Evolutionary conservation across 306 rosid genomes (phyloP).

Genomic region (Inga oerstediana): DNA sequence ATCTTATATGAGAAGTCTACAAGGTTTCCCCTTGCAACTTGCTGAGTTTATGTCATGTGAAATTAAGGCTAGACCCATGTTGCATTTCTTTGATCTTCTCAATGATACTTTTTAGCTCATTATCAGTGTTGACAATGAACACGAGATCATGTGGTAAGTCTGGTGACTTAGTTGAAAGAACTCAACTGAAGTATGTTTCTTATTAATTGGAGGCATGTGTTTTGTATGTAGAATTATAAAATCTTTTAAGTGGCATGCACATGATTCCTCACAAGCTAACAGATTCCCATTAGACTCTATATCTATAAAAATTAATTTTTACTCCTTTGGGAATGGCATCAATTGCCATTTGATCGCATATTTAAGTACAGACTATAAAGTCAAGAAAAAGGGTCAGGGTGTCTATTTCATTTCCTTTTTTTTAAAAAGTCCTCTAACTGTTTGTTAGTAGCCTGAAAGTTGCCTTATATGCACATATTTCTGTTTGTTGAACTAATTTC

Average conservation of each 20-base stretch:
- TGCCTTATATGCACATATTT: neutral
- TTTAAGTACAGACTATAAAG: neutral
- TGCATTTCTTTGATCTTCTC: neutral
- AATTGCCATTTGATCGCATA: neutral
- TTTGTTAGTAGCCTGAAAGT: neutral
- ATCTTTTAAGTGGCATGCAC: neutral
- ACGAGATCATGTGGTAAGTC: neutral
- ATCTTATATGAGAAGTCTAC: neutral
- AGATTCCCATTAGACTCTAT: neutral
- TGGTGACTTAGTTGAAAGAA: neutral
- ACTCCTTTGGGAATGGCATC: neutral
- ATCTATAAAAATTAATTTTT: neutral
- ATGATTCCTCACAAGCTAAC: neutral
- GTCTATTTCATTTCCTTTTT: neutral
- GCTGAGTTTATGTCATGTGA: neutral
- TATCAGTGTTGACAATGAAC: neutral
- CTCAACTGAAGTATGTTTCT: neutral
- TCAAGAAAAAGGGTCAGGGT: neutral
- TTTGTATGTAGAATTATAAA: neutral
- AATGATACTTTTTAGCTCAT: neutral
- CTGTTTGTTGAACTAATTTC: slow-evolving; percentile 28
- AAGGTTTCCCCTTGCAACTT: neutral
- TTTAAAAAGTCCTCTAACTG: neutral
- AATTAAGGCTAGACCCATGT: neutral
- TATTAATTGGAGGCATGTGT: neutral